Evolutionary conservation across 2,329 filamentous ascomycete genomes (phyloP), one percentile per base, ranked within the genome.

Genomic region (Diaporthe vaccinii): DNA sequence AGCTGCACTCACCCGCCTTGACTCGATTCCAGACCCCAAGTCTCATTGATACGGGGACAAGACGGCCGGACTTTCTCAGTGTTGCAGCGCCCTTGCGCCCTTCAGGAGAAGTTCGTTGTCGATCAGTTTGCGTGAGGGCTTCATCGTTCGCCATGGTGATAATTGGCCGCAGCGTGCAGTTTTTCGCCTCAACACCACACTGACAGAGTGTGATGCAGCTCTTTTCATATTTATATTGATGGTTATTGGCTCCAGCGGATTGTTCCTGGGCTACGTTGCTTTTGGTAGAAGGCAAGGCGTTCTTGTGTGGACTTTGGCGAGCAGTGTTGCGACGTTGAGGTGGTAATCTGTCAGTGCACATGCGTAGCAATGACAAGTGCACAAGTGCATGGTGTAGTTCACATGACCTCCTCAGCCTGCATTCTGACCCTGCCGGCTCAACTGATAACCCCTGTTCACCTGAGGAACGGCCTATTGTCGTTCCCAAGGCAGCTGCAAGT

Each of bases 281-380:
- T 68, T 22, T 17, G 10, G 22, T 20, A 25, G 46, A 5, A 12
- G 28, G 44, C 34, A 15, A 51, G 28, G 39, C 44, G 10, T 51
- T 39, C n/a, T 53, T 9, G 8, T 22, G 4, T 7, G 46, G 39
- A 51, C 44, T 68, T 12, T 51, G 20, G 15, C 41, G 15, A 36
- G 44, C 31, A 39, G 62, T 68, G 7, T 25, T 68, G 31, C 28
- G 14, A 68, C 62, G 20, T 39, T 53, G 46, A 28, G 62, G 46
- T 68, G 22, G 62, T 36, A 68, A 7, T 51, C 44, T 36, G 46
- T 68, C 62, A 68, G 62, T 68, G 41, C 59, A 44, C 59, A 65
- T 46, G 39, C 59, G 25, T 34, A 17, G 44, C 46, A 25, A 39
- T 53, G 46, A 36, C 62, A 53, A 36, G 53, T 55, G 53, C n/a